Conservation (phyloP, 108 stramenopile species). For the Fragilariopsis cylindrus region DNA sequence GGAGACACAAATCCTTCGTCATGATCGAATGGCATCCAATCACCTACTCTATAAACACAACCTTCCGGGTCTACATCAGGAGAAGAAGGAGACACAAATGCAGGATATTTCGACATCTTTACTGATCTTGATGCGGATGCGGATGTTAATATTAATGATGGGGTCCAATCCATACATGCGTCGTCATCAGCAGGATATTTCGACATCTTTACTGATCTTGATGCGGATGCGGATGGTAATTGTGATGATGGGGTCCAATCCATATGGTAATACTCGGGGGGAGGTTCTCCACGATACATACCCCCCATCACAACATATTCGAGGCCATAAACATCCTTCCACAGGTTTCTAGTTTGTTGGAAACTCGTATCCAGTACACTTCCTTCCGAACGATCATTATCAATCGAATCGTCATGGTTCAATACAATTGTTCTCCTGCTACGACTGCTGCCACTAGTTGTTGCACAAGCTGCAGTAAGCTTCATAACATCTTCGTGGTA, state of each 20-base stretch:
- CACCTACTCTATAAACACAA: no score
- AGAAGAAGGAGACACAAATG: not conserved
- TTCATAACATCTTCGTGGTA: slow-evolving; percentile 45
- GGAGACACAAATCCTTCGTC: no score
- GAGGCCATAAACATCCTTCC: slow-evolving; percentile 41
- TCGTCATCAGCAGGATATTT: slow-evolving; percentile 36
- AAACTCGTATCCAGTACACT: slow-evolving; percentile 40
- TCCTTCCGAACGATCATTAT: slow-evolving; percentile 45
- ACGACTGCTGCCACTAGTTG: no score
- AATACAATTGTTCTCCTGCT: not conserved
- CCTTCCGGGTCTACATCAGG: no score
- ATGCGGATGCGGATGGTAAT: not conserved
- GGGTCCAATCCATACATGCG: slow-evolving; percentile 8
- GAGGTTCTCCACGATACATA: slow-evolving; percentile 75
- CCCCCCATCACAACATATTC: slow-evolving; percentile 48
- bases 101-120: slow-evolving; percentile 16
- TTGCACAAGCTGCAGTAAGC: slow-evolving; percentile 25
- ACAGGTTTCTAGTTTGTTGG: slow-evolving; percentile 39
- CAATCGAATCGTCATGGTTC: slow-evolving; percentile 63
- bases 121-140: no score
- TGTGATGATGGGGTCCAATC: not conserved
- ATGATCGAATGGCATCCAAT: no score
- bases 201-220: no score
- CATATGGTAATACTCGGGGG: slow-evolving; percentile 30
- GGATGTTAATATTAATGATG: not conserved